These are phyloP conservation scores for Schwanniomyces occidentalis DNA, from an alignment of 805 yeast genomes.

Conservation along the genomic window DNA sequence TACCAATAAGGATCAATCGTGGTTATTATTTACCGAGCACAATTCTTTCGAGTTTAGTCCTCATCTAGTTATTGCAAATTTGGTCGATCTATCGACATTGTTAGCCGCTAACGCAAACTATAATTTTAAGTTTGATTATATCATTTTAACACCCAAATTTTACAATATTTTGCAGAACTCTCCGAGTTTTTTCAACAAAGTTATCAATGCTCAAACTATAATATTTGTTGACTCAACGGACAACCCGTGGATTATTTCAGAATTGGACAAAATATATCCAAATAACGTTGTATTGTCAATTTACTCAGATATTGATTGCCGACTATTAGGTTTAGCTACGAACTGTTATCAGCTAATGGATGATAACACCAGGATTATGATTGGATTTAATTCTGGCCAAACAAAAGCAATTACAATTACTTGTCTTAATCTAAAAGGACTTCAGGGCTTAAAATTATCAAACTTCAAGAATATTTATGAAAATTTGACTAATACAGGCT, in stretches of 20 bases:
- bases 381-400: constrained; percentile 1
- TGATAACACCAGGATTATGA: constrained; percentile 1
- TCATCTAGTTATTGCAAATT: neutral
- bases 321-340: constrained; percentile 8
- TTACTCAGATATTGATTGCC: constrained; percentile 15
- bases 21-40: constrained; percentile 2
- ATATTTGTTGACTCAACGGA: constrained; percentile 15
- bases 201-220: constrained; percentile 7
- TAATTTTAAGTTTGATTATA: constrained; percentile 8
- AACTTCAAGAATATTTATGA: constrained; percentile 1
- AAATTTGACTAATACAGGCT: neutral
- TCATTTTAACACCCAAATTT: constrained; percentile 10
- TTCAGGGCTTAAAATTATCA: neutral
- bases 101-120: neutral
- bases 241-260: constrained; percentile 14
- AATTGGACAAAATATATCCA: constrained; percentile 8
- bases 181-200: constrained; percentile 2
- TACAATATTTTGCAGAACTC: constrained; percentile 2
- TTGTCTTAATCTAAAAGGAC: neutral
- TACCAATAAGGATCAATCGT: neutral
- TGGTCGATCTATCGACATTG: neutral
- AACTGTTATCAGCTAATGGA: constrained; percentile 10
- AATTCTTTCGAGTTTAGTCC: constrained; percentile 3
- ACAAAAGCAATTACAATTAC: neutral
- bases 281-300: constrained; percentile 11